phyloP scores from a whole-genome alignment of 2,329 filamentous ascomycete genomes.

The Clarireedia hainanense region DNA sequence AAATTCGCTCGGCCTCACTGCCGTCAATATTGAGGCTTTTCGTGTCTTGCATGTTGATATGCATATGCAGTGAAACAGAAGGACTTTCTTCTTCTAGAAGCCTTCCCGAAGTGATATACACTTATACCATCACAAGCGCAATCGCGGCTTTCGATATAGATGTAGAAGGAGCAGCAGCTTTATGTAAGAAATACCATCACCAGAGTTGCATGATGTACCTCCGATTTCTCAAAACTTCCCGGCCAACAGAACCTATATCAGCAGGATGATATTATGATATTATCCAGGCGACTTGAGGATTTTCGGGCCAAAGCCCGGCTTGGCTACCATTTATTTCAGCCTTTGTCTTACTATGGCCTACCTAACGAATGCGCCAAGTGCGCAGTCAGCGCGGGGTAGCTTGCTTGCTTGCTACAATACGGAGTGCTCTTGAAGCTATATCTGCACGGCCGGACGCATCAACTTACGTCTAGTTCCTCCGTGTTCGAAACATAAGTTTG shows the following conservation, averaged over 20 bases:
- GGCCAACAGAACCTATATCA: too few species aligned
- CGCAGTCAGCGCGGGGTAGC: not conserved
- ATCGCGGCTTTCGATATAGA: not conserved
- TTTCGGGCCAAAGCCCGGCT: not conserved
- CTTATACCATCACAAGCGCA: not conserved
- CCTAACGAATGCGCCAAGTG: not conserved
- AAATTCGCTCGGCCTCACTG: not conserved
- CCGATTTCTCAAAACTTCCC: too few species aligned
- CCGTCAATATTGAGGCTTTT: not conserved
- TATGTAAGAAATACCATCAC: not conserved
- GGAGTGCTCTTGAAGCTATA: not conserved
- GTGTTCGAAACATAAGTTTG: not conserved
- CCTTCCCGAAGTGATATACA: not conserved
- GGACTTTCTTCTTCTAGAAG: constrained; percentile 1
- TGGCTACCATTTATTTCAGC: not conserved
- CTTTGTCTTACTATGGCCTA: not conserved
- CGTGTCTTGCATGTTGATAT: not conserved
- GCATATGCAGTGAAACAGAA: constrained; percentile 8
- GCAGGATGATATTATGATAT: not conserved
- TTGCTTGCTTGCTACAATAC: not conserved
- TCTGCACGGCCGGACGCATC: constrained; percentile 3
- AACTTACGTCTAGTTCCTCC: constrained; percentile 6
- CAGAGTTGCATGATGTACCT: not conserved
- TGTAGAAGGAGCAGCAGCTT: not conserved
- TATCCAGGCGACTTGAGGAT: not conserved